Evolutionary conservation across 148 eudicot genomes (phyloP).

Genomic region (Mesembryanthemum crystallinum): DNA sequence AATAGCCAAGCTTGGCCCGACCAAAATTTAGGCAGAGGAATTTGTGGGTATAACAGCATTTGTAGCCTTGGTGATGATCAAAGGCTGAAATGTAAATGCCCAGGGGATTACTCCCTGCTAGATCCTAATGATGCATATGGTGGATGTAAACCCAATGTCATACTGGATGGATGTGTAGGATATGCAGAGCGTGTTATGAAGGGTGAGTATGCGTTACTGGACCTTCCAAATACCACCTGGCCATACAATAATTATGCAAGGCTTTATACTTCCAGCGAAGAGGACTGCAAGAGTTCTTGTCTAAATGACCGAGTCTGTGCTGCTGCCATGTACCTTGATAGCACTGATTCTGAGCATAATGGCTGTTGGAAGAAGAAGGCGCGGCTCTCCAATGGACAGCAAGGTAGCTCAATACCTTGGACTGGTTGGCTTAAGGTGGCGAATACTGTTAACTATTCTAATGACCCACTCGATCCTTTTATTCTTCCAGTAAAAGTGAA

Average conservation of each 20-base stretch:
- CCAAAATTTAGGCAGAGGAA: conserved; percentile 30
- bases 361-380: conserved; percentile 41
- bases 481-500: neutral
- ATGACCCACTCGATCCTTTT: neutral
- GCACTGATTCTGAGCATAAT: too few relatives aligned
- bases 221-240: conserved; percentile 24
- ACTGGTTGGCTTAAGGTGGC: conserved; percentile 32
- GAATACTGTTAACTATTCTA: conserved; percentile 2
- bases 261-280: conserved; percentile 21
- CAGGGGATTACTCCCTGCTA: conserved; percentile 31
- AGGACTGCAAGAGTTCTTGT: conserved; percentile 30
- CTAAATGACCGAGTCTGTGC: conserved; percentile 29
- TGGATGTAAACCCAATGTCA: conserved; percentile 42
- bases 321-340: conserved; percentile 16
- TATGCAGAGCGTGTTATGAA: neutral
- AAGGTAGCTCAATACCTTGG: neutral
- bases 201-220: neutral
- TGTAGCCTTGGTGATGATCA: conserved; percentile 32
- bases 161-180: neutral
- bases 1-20: neutral
- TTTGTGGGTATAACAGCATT: conserved; percentile 60
- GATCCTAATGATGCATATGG: conserved; percentile 47
- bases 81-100: conserved; percentile 50
- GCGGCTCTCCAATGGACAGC: conserved; percentile 37
- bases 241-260: conserved; percentile 20